Evolutionary conservation across 163 green algal species (phyloP).

Genomic region (Chlorella variabilis): DNA sequence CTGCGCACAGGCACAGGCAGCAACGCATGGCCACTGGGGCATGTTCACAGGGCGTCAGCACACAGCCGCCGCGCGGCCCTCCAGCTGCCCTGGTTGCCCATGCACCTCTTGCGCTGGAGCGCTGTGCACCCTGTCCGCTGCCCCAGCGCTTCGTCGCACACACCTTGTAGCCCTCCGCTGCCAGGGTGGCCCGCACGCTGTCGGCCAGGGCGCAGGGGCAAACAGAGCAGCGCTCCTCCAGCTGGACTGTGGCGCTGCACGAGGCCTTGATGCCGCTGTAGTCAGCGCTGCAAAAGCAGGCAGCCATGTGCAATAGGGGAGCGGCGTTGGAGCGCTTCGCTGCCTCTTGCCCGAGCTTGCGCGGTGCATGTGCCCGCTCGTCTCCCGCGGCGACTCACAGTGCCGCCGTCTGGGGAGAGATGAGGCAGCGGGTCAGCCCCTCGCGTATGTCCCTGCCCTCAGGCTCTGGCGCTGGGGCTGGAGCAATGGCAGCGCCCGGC

Average conservation of each 20-base stretch:
- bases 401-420: neutral
- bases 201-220: conserved; percentile 18
- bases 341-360: no score
- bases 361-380: no score
- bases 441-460: neutral
- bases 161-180: neutral
- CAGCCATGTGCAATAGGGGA: neutral
- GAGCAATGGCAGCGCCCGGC: no score
- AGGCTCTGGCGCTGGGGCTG: neutral
- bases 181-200: neutral
- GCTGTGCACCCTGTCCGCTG: no score
- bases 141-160: no score
- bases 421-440: neutral
- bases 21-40: no score
- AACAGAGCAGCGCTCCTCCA: neutral
- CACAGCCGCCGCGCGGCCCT: no score
- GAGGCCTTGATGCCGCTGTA: neutral
- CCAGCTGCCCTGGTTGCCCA: no score
- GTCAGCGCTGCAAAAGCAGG: neutral
- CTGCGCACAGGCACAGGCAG: no score
- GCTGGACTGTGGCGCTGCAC: neutral
- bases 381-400: neutral
- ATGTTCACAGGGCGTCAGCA: no score
- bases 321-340: no score
- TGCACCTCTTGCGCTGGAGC: no score